These are phyloP conservation scores for Funneliformis caledonium DNA, from an alignment of 371 early-diverging fungal genomes.

Conservation along the genomic window DNA sequence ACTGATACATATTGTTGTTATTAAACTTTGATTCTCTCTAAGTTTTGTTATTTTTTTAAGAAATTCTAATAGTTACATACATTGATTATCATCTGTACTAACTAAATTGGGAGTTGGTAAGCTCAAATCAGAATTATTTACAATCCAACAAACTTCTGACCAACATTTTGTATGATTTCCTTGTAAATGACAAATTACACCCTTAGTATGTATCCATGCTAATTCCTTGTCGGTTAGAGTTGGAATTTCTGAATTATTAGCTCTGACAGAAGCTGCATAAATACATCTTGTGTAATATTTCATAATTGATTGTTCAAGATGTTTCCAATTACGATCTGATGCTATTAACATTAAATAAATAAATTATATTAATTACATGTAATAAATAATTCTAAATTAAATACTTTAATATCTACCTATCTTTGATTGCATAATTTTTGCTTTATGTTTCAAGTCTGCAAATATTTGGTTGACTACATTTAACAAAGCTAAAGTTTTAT, in stretches of 20 bases:
- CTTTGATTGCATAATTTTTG: neutral
- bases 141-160: constrained; percentile 8
- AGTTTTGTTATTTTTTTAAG: neutral
- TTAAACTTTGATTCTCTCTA: neutral
- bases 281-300: neutral
- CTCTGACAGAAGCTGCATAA: neutral
- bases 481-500: constrained; percentile 6
- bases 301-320: constrained; percentile 3
- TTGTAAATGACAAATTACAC: neutral
- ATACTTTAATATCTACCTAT: too few relatives aligned
- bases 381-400: neutral
- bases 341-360: neutral
- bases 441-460: constrained; percentile 12
- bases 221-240: constrained; percentile 9
- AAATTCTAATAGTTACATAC: neutral
- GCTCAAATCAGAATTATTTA: neutral
- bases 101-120: constrained; percentile 2
- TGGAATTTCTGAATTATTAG: neutral
- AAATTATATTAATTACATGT: neutral
- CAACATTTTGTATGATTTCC: neutral
- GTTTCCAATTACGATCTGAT: neutral
- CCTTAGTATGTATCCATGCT: neutral
- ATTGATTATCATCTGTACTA: neutral
- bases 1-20: neutral
- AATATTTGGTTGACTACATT: neutral